phyloP scores from a whole-genome alignment of 2,329 filamentous ascomycete species.

The Colletotrichum kahawae region DNA sequence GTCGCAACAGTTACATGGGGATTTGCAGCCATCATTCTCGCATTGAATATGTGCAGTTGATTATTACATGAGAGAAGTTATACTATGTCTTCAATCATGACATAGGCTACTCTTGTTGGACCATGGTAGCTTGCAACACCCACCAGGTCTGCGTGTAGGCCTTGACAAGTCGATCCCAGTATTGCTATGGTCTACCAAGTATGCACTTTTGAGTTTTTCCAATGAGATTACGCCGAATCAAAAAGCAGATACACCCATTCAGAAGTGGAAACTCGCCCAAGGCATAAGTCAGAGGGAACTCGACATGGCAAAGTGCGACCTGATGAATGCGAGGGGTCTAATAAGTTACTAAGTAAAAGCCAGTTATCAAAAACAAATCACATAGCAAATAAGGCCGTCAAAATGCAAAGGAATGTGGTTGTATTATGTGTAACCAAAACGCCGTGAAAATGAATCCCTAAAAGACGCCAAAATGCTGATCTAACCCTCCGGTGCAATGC shows the following conservation, averaged over 20 bases:
- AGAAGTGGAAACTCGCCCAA: background rate
- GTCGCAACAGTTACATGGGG: background rate
- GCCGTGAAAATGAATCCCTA: background rate
- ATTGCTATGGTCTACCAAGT: background rate
- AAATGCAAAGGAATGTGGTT: background rate
- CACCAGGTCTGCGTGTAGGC: background rate
- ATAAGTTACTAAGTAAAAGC: background rate
- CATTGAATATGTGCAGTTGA: background rate
- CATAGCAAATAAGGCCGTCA: background rate
- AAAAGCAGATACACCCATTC: background rate
- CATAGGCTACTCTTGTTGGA: background rate
- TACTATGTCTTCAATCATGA: background rate
- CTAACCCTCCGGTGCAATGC: background rate
- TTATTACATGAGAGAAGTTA: background rate
- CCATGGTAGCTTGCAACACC: background rate
- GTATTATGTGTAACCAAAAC: background rate
- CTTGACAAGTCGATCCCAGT: background rate
- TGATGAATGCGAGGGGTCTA: background rate
- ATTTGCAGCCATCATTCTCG: background rate
- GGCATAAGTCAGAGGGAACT: background rate
- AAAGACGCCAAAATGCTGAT: background rate
- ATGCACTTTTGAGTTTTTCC: background rate
- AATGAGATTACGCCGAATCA: background rate
- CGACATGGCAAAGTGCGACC: background rate
- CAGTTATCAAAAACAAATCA: rapidly evolving